A percentile compares a stretch with the other conserved stretches of the same genome.
These are phyloP conservation scores for Cystobasidium slooffiae DNA, from an alignment of 1,284 basidiomycete species.

Conservation along the genomic window DNA sequence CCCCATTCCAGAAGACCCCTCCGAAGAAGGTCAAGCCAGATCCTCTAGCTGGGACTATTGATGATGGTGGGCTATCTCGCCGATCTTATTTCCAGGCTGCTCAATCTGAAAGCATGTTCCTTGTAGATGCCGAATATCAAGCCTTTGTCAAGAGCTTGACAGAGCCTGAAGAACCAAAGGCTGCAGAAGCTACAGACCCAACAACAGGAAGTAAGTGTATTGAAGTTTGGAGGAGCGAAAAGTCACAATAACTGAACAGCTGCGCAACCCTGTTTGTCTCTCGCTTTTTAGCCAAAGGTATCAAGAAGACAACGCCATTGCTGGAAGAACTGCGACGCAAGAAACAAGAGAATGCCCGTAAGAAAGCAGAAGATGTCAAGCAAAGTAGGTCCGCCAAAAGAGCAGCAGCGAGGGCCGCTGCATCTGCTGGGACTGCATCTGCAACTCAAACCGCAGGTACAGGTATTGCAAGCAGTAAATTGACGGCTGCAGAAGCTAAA, in stretches of 20 bases:
- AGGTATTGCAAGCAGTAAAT: background rate
- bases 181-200: background rate
- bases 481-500: background rate
- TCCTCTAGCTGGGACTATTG: constrained; percentile 72
- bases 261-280: background rate
- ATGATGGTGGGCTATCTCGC: constrained; percentile 64
- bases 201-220: background rate
- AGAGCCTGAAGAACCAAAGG: constrained; percentile 47
- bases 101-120: constrained; percentile 1
- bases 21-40: constrained; percentile 73
- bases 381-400: constrained; percentile 23
- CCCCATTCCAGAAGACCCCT: constrained; percentile 86
- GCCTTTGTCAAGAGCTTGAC: constrained; percentile 72
- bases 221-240: background rate
- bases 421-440: background rate
- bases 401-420: background rate
- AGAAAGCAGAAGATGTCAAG: constrained; percentile 35
- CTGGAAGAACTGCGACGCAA: constrained; percentile 81
- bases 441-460: background rate
- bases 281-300: constrained; percentile 6
- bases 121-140: constrained; percentile 74
- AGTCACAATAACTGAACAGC: background rate
- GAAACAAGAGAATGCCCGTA: constrained; percentile 61
- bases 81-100: background rate
- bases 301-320: constrained; percentile 77